phyloP scores from a whole-genome alignment of 208 protist genomes.

The Crithidia mellificae region DNA sequence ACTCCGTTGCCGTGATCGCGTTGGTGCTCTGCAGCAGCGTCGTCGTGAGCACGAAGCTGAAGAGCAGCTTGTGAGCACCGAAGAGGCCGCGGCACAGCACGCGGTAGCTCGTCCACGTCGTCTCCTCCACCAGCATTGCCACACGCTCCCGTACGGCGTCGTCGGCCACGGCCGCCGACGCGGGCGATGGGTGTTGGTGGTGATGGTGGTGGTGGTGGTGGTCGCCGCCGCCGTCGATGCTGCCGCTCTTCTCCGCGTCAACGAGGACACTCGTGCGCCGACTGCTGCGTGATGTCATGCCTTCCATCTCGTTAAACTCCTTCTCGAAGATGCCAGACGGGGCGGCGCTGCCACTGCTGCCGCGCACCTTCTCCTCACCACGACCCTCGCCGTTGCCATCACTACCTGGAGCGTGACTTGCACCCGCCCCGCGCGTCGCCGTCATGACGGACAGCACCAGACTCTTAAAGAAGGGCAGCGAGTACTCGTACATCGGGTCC shows the following conservation, averaged over 20 bases:
- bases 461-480: conserved; percentile 91
- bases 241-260: not conserved
- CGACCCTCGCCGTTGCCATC: not conserved
- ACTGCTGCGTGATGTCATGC: not conserved
- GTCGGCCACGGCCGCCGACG: conserved; percentile 17
- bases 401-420: too few relatives aligned
- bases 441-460: conserved; percentile 88
- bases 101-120: conserved; percentile 87
- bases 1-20: conserved; percentile 73
- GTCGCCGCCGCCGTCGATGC: not conserved
- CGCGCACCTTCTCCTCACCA: not conserved
- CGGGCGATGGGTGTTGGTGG: not conserved
- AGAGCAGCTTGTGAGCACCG: conserved; percentile 93
- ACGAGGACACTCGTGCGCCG: not conserved
- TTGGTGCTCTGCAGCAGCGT: conserved; percentile 71
- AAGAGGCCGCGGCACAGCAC: conserved; percentile 95
- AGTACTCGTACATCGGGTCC: conserved; percentile 95
- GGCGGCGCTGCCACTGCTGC: not conserved
- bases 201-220: not conserved
- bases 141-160: conserved; percentile 63
- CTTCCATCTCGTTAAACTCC: not conserved
- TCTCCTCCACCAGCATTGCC: conserved; percentile 68
- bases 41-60: conserved; percentile 91
- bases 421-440: conserved; percentile 38
- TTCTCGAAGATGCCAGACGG: not conserved